A percentile compares a stretch with the other conserved stretches of the same genome.
Evolutionary conservation across 2,329 filamentous ascomycete genomes (phyloP).

Genomic region (Davidsoniella neocaledoniae): DNA sequence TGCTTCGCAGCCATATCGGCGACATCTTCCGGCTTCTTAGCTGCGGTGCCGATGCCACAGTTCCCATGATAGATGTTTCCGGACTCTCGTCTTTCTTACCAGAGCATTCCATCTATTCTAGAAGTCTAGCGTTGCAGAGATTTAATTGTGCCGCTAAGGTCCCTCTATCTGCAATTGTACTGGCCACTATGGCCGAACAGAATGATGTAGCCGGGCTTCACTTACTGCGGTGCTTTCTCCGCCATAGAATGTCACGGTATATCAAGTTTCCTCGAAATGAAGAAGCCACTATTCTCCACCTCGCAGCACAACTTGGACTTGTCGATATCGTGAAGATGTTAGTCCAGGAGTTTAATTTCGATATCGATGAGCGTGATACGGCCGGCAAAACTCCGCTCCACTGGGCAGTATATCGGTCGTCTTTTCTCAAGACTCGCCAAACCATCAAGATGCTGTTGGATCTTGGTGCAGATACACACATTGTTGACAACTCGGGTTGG

Average conservation of each 20-base stretch:
- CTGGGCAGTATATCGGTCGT: constrained; percentile 5
- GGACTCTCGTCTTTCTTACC: background rate
- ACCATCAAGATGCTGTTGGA: constrained; percentile 7
- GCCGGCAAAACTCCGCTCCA: constrained; percentile 5
- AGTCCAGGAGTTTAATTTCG: constrained; percentile 3
- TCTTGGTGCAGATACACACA: constrained; percentile 6
- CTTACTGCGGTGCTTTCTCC: no score
- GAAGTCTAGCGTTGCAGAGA: background rate
- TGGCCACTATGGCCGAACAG: background rate
- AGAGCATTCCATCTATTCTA: background rate
- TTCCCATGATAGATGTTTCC: background rate
- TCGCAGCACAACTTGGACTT: constrained; percentile 2
- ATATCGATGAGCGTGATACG: constrained; percentile 5
- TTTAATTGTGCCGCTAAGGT: background rate
- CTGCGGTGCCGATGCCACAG: background rate
- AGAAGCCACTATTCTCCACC: constrained; percentile 1
- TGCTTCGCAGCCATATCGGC: background rate
- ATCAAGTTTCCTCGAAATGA: background rate
- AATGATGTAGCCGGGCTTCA: constrained; percentile 1
- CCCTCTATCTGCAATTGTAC: constrained; percentile 2
- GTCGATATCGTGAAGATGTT: constrained; percentile 5
- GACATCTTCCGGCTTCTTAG: constrained; percentile 5
- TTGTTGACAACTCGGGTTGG: constrained; percentile 4
- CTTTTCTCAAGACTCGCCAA: background rate
- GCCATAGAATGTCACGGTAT: no score